A percentile compares a stretch with the other conserved stretches of the same genome.
Evolutionary conservation across 495 filamentous ascomycete species (phyloP).

Genomic region (Filosporella fistucella): DNA sequence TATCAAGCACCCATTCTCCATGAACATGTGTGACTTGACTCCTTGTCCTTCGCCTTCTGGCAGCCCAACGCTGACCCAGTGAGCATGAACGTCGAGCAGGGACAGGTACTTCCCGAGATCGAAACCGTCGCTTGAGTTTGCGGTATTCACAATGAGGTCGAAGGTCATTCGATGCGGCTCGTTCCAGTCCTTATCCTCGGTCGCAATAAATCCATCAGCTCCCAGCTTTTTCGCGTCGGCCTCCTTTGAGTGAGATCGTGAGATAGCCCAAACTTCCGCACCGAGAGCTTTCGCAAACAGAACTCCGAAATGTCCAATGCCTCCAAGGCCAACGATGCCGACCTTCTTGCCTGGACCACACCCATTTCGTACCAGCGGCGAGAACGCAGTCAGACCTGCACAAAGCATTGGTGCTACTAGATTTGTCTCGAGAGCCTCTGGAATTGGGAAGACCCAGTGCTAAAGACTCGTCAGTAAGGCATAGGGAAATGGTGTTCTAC

Average conservation of each 20-base stretch:
- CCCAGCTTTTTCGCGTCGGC: slow-evolving; percentile 63
- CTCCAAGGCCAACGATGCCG: slow-evolving; percentile 65
- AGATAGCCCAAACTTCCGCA: slow-evolving; percentile 68
- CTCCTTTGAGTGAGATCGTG: slow-evolving; percentile 62
- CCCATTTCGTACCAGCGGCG: slow-evolving; percentile 69
- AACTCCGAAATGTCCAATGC: slow-evolving; percentile 69
- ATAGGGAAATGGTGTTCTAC: slow-evolving; percentile 7
- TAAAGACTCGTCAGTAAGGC: neutral
- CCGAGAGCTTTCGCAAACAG: slow-evolving; percentile 69
- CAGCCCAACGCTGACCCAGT: slow-evolving; percentile 77
- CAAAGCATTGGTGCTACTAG: slow-evolving; percentile 85
- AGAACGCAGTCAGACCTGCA: slow-evolving; percentile 78
- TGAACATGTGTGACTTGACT: slow-evolving; percentile 73
- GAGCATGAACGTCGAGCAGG: slow-evolving; percentile 78
- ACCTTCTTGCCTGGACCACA: slow-evolving; percentile 76
- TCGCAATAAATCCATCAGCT: slow-evolving; percentile 68
- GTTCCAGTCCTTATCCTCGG: slow-evolving; percentile 63
- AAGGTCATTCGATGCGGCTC: slow-evolving; percentile 47
- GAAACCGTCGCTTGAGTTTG: slow-evolving; percentile 44
- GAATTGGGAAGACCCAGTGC: slow-evolving; percentile 70
- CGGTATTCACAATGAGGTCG: slow-evolving; percentile 58
- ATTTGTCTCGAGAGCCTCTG: slow-evolving; percentile 60
- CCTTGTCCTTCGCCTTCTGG: slow-evolving; percentile 72
- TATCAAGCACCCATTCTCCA: slow-evolving; percentile 73
- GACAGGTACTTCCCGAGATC: slow-evolving; percentile 65